Base-by-base conservation (phyloP, 192 early-diverging fungal genomes). In the Umbelopsis ramanniana region DNA sequence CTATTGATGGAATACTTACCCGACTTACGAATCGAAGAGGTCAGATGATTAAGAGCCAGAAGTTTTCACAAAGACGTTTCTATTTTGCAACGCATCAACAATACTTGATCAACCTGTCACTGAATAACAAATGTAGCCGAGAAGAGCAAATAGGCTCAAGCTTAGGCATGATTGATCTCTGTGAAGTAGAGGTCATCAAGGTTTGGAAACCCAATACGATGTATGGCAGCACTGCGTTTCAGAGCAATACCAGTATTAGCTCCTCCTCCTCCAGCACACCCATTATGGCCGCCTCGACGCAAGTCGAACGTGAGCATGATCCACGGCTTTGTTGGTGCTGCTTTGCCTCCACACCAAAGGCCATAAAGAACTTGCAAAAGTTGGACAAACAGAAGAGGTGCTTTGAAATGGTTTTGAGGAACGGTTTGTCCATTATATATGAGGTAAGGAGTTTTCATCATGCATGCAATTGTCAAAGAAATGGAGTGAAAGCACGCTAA, bases 1-100 rank as follows among this genome's bases (percentile, higher is more conserved):
- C 57, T 10, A 63, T 63, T 15, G 57, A 63, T 15, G 57, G 57
- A 17, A 37, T 63, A 35, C 17, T 63, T 7, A 29, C 26, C 15
- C 57, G 57, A n/a, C 57, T 63, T 63, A 63, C 57, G 15, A 63
- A 63, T 63, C 29, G 29, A 29, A 29, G 17, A 19, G 57, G 57
- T 3, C 57, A 63, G 11, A 29, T 63, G 0, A 63, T 63, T 12
- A 29, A 35, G 12, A 35, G 15, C 15, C 12, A 37, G 1, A 63
- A 63, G 57, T 63, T 63, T 4, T 63, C 57, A 8, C 26, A 63
- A 26, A 9, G 57, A 63, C 12, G 57, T 19, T 63, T 63, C 17
- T 63, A 37, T 15, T 37, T 63, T 37, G 5, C 57, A 29, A 63
- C 57, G 3, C 57, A 63, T 19, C 57, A 63, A n/a, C 57, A 63